These are phyloP conservation scores for Nakazawaea peltata DNA, from an alignment of 805 yeast species.

Conservation along the genomic window DNA sequence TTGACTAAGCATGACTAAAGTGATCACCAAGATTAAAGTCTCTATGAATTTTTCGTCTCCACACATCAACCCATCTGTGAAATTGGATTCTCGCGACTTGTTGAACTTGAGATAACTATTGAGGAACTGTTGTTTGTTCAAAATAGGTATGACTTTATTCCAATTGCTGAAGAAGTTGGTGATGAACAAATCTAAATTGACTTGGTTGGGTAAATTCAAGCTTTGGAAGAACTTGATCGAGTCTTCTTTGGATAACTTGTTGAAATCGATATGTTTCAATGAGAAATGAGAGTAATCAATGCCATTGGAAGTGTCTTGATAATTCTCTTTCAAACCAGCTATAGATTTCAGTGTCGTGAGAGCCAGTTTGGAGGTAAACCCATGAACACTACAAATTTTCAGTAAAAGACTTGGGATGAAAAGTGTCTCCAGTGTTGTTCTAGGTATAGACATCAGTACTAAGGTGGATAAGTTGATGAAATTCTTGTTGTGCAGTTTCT, in stretches of 20 bases:
- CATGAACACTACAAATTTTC: conserved; percentile 60
- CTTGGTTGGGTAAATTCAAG: conserved; percentile 39
- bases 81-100: conserved; percentile 35
- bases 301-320: conserved; percentile 20
- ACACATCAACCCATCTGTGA: conserved; percentile 30
- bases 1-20: conserved; percentile 39
- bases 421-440: conserved; percentile 72
- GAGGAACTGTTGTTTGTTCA: conserved; percentile 65
- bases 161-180: conserved; percentile 69
- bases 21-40: conserved; percentile 36
- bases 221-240: conserved; percentile 36
- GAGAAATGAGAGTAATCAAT: conserved; percentile 18
- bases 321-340: conserved; percentile 55
- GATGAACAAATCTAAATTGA: conserved; percentile 60
- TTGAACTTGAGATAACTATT: conserved; percentile 43
- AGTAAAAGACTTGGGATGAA: conserved; percentile 68
- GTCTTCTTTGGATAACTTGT: conserved; percentile 28
- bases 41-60: conserved; percentile 52
- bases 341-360: conserved; percentile 61
- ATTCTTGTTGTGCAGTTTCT: conserved; percentile 32
- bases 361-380: conserved; percentile 66
- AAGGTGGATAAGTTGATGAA: conserved; percentile 41
- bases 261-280: conserved; percentile 29
- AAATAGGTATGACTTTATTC: conserved; percentile 61
- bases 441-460: conserved; percentile 67